Conservation (phyloP, 2,329 filamentous ascomycete species). For the Ceratocystis colombiana region DNA sequence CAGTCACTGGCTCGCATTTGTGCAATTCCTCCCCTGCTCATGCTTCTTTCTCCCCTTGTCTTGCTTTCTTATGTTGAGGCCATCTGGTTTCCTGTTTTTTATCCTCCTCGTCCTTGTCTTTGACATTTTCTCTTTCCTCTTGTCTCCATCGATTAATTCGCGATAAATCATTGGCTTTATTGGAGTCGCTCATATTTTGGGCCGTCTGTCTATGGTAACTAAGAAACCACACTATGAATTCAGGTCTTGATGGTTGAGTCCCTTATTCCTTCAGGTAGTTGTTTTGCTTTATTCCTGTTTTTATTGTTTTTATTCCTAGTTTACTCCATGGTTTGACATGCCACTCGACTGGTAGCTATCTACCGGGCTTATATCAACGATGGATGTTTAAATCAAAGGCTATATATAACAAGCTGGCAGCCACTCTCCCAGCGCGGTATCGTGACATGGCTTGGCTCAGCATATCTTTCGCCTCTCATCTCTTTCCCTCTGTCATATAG, state of each 20-base stretch:
- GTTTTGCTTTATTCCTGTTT: background rate
- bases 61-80: background rate
- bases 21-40: constrained; percentile 12
- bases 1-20: too few relatives aligned
- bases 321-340: background rate
- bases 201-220: background rate
- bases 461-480: background rate
- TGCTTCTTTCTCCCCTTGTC: constrained; percentile 2
- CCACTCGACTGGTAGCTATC: constrained; percentile 10
- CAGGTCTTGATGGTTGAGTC: constrained; percentile 3
- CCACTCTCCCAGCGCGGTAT: background rate
- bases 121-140: background rate
- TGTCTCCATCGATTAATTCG: background rate
- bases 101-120: background rate
- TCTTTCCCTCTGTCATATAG: background rate
- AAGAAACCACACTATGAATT: background rate
- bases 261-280: background rate
- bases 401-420: constrained; percentile 7
- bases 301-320: background rate
- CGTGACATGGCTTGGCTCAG: background rate
- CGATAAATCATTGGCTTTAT: background rate
- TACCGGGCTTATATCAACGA: constrained; percentile 3
- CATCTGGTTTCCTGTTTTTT: constrained; percentile 8
- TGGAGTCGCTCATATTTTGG: background rate
- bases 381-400: background rate